A percentile compares a stretch with the other conserved stretches of the same genome.
Conservation (phyloP, 257 asterid genomes). For the Datura wrightii region DNA sequence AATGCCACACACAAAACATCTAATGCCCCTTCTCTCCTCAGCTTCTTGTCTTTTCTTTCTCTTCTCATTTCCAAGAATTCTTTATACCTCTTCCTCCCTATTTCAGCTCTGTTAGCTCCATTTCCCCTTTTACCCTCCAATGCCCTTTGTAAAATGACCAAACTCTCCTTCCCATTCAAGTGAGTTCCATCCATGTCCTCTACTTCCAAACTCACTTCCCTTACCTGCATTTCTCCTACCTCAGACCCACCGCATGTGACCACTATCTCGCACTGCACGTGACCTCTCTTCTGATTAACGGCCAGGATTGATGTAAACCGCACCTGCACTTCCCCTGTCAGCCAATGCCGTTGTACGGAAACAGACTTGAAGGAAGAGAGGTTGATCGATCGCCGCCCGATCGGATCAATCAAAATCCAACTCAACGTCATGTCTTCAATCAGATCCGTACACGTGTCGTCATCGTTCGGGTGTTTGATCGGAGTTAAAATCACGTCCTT, state of each 20-base stretch:
- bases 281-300: conserved; percentile 36
- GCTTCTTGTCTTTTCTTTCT: conserved; percentile 59
- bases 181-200: conserved; percentile 85
- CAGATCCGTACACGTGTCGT: conserved; percentile 46
- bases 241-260: conserved; percentile 73
- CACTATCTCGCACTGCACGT: conserved; percentile 62
- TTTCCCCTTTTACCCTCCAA: conserved; percentile 72
- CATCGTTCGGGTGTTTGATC: conserved; percentile 52
- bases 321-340: conserved; percentile 78
- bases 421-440: conserved; percentile 56
- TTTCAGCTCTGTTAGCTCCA: conserved; percentile 50
- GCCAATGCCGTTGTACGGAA: conserved; percentile 78
- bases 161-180: conserved; percentile 79
- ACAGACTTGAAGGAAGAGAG: conserved; percentile 74
- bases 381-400: conserved; percentile 57
- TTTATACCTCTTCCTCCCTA: conserved; percentile 49
- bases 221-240: conserved; percentile 77
- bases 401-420: conserved; percentile 77
- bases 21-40: conserved; percentile 65
- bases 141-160: conserved; percentile 66
- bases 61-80: conserved; percentile 61
- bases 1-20: conserved; percentile 64
- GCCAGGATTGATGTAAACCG: conserved; percentile 60
- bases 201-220: conserved; percentile 74
- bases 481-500: conserved; percentile 70